Base-by-base conservation (phyloP, 257 asterid genomes). In the Apocynum venetum region DNA sequence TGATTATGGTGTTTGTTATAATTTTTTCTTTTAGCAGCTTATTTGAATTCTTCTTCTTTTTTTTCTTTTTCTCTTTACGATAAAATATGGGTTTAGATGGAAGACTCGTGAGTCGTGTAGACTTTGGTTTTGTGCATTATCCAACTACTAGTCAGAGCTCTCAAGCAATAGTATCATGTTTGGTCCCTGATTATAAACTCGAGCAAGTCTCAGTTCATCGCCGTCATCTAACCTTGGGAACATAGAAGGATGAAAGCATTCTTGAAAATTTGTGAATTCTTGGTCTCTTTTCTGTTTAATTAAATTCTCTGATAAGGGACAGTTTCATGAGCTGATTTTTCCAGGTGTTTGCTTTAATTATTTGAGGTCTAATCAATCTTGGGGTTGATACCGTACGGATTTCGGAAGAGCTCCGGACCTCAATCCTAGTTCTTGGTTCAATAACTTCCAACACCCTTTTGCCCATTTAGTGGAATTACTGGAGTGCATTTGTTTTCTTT, bases 61-160 rank as follows among this genome's bases (percentile, higher is more conserved):
- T 49, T 10, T 10, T 10, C 12, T 6, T 2, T 0, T 49, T 25
- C 31, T 53, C 1, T 53, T 53, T 53, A 38, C 38, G 51, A 2
- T 11, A 40, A 8, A 57, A 64, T 49, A 19, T 49, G 65, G 79
- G n/a, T 49, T 61, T 19, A 19, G 51, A 8, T 17, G 36, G 60
- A 51, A 51, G 44, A 76, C 43, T 56, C 73, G 56, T 7, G 78
- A 25, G 13, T 40, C 60, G 49, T 2, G 79, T 35, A 31, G 46
- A 76, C 41, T 36, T 20, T 20, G 53, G 31, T 8, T 49, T 48
- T 11, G 25, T 17, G 20, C 79, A 64, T n/a, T 8, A 14, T 36
- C 51, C 31, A 51, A 12, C 51, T 19, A 49, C 79, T 10, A 65
- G 73, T 76, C 73, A 76, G 19, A 75, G 55, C 56, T 56, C 56